Base-by-base conservation (phyloP, 1,284 basidiomycete genomes). In the Sanghuangporus weigelae region DNA sequence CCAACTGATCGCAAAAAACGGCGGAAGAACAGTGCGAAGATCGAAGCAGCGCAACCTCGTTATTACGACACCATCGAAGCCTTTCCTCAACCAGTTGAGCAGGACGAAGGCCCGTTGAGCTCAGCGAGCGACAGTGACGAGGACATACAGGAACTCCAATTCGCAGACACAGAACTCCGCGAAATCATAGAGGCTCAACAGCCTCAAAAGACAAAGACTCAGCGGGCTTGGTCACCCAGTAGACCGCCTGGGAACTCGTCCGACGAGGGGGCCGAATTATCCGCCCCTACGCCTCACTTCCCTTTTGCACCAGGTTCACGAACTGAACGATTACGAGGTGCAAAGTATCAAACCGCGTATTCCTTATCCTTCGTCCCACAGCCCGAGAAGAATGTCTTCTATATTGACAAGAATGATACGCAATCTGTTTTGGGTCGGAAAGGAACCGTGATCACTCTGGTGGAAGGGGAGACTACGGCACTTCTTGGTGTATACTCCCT, bases 401-500 rank as follows among this genome's bases (percentile, higher is more conserved):
- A 66, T 26, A 71, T 87, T 42, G 67, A 68, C 31, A 60, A 36
- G 50, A 8, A 19, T 26, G 50, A 36, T 14, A 14, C 36, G 21
- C 35, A n/a, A 14, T n/a, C 14, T 31, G 55, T 54, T 12, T 21
- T 39, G 35, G 51, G 51, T n/a, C 57, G 57, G 10, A 66, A 59
- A 19, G 73, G 74, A 0, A 72, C 73, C n/a, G 64, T 81, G 19
- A 57, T 89, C 26, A 69, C 78, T 0, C 69, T 90, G 16, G 68
- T 71, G 2, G 71, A 74, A 1, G 73, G 72, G 8, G 80, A 87
- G 31, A 81, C 81, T 0, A 67, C 89, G 2, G 78, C 83, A n/a
- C 73, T 92, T 23, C 71, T 87, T 2, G 90, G 89, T 3, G 76
- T 77, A 2, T 88, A 84, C 70, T 71, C 70, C 1, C 64, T 92